Conservation (phyloP, 73 alveolate genomes). For the Paramecium caudatum region DNA sequence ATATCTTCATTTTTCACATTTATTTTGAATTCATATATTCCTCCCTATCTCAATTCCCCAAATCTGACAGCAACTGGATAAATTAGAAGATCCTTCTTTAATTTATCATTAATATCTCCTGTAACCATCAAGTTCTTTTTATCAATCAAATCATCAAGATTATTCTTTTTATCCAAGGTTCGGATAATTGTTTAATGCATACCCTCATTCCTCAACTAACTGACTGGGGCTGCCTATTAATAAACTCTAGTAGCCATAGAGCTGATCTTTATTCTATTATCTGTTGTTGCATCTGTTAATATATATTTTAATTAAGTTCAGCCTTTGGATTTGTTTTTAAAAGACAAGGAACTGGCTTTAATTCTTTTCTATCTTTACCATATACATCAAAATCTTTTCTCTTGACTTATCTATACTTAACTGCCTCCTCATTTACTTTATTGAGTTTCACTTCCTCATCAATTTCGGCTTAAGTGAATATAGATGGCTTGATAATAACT, state of each 20-base stretch:
- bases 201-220: constrained; percentile 96
- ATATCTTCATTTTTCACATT: constrained; percentile 88
- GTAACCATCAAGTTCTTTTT: constrained; percentile 97
- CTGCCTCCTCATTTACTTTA: constrained; percentile 70
- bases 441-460: constrained; percentile 78
- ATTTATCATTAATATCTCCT: constrained; percentile 94
- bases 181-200: constrained; percentile 94
- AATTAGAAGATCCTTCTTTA: constrained; percentile 79
- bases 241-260: constrained; percentile 96
- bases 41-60: constrained; percentile 82
- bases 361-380: constrained; percentile 86
- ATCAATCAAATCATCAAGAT: constrained; percentile 94
- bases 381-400: constrained; percentile 86
- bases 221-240: constrained; percentile 95
- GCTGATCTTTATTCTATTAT: constrained; percentile 94
- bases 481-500: constrained; percentile 69
- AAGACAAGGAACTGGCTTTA: constrained; percentile 80
- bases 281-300: constrained; percentile 95
- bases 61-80: constrained; percentile 80
- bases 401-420: constrained; percentile 77
- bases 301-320: constrained; percentile 96
- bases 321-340: constrained; percentile 87
- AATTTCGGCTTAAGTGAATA: constrained; percentile 70
- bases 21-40: constrained; percentile 78
- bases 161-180: constrained; percentile 95